Percentiles rank a stretch among this genome's conserved stretches.
These are phyloP conservation scores for Populus hybrid DNA, from an alignment of 441 rosid species.

Conservation along the genomic window DNA sequence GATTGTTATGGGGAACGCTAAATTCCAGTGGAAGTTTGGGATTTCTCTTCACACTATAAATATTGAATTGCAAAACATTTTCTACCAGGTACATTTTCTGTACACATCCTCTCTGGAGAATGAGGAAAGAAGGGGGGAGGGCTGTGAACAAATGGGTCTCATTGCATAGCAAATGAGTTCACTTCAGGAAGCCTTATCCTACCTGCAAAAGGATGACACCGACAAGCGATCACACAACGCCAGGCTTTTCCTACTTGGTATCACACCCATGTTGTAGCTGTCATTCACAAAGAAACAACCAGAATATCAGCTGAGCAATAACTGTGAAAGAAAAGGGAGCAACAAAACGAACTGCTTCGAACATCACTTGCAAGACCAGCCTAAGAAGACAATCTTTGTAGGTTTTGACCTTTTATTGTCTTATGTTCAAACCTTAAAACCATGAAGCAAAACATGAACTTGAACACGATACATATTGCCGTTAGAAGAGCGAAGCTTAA, in stretches of 20 bases:
- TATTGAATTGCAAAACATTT: neutral
- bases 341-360: neutral
- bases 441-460: neutral
- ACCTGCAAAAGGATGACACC: constrained; percentile 88
- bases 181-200: constrained; percentile 10
- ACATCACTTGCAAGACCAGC: neutral
- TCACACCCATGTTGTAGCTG: constrained; percentile 96
- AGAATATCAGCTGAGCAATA: constrained; percentile 8
- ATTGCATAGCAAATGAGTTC: neutral
- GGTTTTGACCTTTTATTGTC: neutral
- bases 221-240: constrained; percentile 70
- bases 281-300: constrained; percentile 15
- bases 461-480: neutral
- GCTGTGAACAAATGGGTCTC: neutral
- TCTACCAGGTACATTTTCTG: neutral
- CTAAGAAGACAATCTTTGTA: neutral
- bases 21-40: neutral
- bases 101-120: neutral
- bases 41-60: neutral
- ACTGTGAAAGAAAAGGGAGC: neutral
- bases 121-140: neutral
- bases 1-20: neutral
- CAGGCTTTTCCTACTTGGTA: constrained; percentile 86
- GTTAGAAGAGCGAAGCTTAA: too few relatives aligned
- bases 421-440: neutral